Percentiles rank a stretch among this genome's conserved stretches.
Conservation (phyloP, 2,329 filamentous ascomycete genomes). For the Apiospora phragmitis region DNA sequence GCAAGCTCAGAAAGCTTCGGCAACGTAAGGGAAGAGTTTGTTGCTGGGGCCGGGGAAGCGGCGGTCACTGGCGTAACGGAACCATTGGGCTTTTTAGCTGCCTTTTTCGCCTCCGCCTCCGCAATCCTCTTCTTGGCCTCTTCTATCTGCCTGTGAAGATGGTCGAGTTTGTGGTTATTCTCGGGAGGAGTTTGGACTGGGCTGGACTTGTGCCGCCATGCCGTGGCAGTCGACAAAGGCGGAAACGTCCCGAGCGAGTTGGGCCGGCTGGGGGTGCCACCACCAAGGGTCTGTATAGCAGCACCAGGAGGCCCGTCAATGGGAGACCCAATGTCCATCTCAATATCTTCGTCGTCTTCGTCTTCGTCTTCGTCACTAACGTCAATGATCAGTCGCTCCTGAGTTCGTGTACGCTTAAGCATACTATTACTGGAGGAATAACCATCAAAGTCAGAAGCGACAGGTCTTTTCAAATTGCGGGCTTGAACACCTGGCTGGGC, state of each 20-base stretch:
- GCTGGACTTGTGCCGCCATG: slow-evolving; percentile 41
- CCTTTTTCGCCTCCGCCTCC: slow-evolving; percentile 56
- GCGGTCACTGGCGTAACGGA: slow-evolving; percentile 23
- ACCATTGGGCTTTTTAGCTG: slow-evolving; percentile 24
- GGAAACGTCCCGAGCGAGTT: slow-evolving; percentile 47
- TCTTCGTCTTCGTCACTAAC: slow-evolving; percentile 80
- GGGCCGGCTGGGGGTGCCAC: slow-evolving; percentile 33
- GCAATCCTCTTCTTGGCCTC: slow-evolving; percentile 60
- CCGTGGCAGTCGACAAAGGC: slow-evolving; percentile 38
- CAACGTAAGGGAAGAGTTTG: slow-evolving; percentile 15
- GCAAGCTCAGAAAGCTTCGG: slow-evolving; percentile 18
- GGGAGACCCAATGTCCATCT: slow-evolving; percentile 66
- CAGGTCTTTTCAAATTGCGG: slow-evolving; percentile 54
- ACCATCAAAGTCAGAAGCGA: slow-evolving; percentile 72
- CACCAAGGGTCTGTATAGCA: slow-evolving; percentile 33
- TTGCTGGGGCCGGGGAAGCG: slow-evolving; percentile 19
- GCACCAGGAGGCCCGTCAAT: slow-evolving; percentile 39
- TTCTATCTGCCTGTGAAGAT: slow-evolving; percentile 53
- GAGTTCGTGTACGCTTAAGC: slow-evolving; percentile 58
- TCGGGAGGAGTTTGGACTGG: slow-evolving; percentile 38
- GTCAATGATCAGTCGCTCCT: slow-evolving; percentile 70
- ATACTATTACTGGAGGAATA: slow-evolving; percentile 39
- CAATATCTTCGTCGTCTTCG: slow-evolving; percentile 71
- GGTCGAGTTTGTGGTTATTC: slow-evolving; percentile 27
- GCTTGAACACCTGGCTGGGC: slow-evolving; percentile 25